These are phyloP conservation scores for Tulasnella sp. DNA, from an alignment of 768 basidiomycete species.

Conservation along the genomic window DNA sequence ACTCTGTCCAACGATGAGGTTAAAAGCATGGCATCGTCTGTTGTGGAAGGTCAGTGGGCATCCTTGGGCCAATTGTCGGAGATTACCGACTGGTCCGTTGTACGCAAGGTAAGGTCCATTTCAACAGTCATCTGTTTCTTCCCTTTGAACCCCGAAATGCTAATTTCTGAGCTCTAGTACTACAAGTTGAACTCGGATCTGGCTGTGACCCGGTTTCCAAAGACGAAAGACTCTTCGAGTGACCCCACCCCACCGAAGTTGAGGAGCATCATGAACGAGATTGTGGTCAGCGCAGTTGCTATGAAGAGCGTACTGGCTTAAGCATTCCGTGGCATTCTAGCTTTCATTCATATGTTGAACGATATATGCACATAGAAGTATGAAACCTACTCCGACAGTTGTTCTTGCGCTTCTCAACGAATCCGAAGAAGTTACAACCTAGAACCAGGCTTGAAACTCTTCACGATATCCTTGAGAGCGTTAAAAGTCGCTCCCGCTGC, in stretches of 20 bases:
- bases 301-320: conserved; percentile 55
- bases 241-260: conserved; percentile 21
- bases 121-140: background rate
- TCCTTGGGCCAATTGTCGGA: conserved; percentile 33
- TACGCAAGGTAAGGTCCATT: conserved; percentile 55
- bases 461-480: background rate
- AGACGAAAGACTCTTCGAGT: background rate
- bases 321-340: background rate
- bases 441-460: background rate
- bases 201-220: conserved; percentile 20
- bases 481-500: background rate
- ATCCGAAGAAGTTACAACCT: background rate
- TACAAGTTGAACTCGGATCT: conserved; percentile 56
- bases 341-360: no score
- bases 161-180: conserved; percentile 35
- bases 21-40: conserved; percentile 38
- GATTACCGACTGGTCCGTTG: conserved; percentile 56
- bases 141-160: background rate
- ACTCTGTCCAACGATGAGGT: conserved; percentile 29
- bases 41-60: conserved; percentile 47
- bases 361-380: no score
- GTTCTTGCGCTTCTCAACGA: background rate
- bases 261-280: conserved; percentile 40
- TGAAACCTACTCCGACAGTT: no score
- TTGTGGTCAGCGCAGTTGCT: conserved; percentile 68